Evolutionary conservation across 1,139 yeast genomes (phyloP).

Genomic region (Blastobotrys arbuscula): DNA sequence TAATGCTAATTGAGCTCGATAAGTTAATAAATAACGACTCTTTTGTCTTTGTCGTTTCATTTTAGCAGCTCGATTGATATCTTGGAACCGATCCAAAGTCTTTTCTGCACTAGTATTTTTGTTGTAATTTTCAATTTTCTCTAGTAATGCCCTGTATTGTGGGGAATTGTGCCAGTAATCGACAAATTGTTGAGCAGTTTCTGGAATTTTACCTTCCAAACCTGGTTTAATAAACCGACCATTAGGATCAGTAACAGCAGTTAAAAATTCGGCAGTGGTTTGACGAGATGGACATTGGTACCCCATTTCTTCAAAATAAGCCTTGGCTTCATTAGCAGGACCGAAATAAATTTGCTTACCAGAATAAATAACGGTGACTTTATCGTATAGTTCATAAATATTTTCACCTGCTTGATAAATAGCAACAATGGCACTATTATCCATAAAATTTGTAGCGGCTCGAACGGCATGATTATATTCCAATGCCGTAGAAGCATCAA

Average conservation of each 20-base stretch:
- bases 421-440: conserved; percentile 51
- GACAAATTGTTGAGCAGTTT: conserved; percentile 53
- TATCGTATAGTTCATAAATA: conserved; percentile 57
- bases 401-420: conserved; percentile 67
- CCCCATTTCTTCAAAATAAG: conserved; percentile 56
- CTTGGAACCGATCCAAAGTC: conserved; percentile 39
- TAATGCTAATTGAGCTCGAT: conserved; percentile 41
- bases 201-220: conserved; percentile 47
- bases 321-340: conserved; percentile 46
- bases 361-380: conserved; percentile 53
- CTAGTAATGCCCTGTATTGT: conserved; percentile 38
- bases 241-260: conserved; percentile 59
- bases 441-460: conserved; percentile 51
- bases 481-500: conserved; percentile 68
- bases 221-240: conserved; percentile 45
- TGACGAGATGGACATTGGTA: conserved; percentile 55
- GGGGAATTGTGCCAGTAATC: conserved; percentile 49
- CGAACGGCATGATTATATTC: conserved; percentile 62
- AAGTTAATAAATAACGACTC: conserved; percentile 46
- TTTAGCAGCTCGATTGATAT: conserved; percentile 41
- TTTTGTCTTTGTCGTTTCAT: conserved; percentile 40
- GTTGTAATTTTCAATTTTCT: conserved; percentile 39
- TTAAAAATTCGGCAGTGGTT: conserved; percentile 60
- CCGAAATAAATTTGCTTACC: conserved; percentile 61
- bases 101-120: conserved; percentile 36